Conservation (phyloP, 2,329 filamentous ascomycete genomes). For the Zalaria obscura region DNA sequence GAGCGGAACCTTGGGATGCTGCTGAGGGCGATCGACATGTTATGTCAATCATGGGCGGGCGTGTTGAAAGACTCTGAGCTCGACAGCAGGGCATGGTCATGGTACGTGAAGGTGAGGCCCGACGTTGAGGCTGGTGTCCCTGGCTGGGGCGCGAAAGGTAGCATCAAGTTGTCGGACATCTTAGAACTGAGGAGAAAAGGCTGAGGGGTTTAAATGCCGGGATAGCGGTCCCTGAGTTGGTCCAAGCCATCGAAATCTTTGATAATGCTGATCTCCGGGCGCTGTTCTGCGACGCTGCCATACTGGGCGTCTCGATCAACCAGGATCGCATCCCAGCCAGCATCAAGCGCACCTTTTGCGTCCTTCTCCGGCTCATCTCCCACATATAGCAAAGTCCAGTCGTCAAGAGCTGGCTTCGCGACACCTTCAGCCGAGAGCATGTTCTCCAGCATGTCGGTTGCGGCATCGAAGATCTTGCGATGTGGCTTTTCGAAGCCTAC, state of each 20-base stretch:
- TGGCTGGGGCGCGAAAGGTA: conserved; percentile 74
- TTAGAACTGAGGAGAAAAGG: conserved; percentile 39
- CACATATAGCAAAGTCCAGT: conserved; percentile 33
- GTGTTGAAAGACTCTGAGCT: conserved; percentile 51
- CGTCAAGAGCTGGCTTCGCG: conserved; percentile 9
- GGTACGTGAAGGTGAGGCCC: conserved; percentile 67
- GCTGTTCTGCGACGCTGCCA: conserved; percentile 2
- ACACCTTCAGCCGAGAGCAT: conserved; percentile 15
- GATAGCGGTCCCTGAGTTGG: not conserved
- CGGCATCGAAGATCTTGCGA: conserved; percentile 39
- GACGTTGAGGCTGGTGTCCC: conserved; percentile 59
- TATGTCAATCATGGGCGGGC: conserved; percentile 62
- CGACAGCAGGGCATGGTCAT: conserved; percentile 63
- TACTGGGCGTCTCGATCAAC: conserved; percentile 21
- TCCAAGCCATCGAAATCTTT: conserved; percentile 1
- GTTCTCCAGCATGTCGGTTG: conserved; percentile 28
- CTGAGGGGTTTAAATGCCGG: not conserved
- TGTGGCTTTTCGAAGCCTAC: conserved; percentile 47
- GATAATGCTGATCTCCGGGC: not conserved
- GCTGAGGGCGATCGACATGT: conserved; percentile 54
- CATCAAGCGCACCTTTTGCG: conserved; percentile 30
- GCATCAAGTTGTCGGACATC: conserved; percentile 52
- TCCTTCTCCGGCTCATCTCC: conserved; percentile 41
- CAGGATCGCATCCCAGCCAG: conserved; percentile 33
- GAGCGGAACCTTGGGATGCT: conserved; percentile 56